Percentiles rank a stretch among this genome's conserved stretches.
phyloP scores from a whole-genome alignment of 331 rosid species.

The Malus hybrid region DNA sequence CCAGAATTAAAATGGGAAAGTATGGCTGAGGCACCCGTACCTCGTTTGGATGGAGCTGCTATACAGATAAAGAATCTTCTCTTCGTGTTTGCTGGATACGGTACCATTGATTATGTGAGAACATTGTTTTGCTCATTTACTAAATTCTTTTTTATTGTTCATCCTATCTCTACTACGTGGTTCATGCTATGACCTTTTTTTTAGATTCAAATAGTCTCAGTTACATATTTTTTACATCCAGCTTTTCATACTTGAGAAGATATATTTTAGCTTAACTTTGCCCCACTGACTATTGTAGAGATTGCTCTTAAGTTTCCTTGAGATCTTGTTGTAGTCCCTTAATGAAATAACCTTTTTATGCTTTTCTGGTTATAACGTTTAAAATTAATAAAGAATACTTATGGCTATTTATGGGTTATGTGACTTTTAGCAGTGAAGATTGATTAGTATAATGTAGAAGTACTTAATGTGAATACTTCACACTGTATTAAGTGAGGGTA shows the following conservation, averaged over 20 bases:
- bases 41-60: constrained; percentile 76
- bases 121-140: background rate
- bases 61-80: constrained; percentile 63
- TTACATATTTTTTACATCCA: background rate
- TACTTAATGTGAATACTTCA: background rate
- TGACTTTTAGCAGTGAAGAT: background rate
- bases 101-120: constrained; percentile 57
- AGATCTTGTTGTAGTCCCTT: background rate
- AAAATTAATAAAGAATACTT: background rate
- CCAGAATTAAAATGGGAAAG: constrained; percentile 69
- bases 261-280: background rate
- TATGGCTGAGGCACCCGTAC: constrained; percentile 73
- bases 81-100: constrained; percentile 76
- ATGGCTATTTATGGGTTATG: background rate
- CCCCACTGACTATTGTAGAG: background rate
- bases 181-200: background rate
- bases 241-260: background rate
- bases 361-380: background rate
- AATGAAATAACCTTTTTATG: background rate
- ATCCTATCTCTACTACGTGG: background rate
- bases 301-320: background rate
- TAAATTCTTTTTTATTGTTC: background rate
- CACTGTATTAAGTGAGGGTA: background rate
- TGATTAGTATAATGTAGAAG: background rate
- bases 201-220: background rate